Evolutionary conservation across 2,329 filamentous ascomycete species (phyloP), one percentile per base, ranked within the genome.

Genomic region (Coccinonectria pachysandricola): DNA sequence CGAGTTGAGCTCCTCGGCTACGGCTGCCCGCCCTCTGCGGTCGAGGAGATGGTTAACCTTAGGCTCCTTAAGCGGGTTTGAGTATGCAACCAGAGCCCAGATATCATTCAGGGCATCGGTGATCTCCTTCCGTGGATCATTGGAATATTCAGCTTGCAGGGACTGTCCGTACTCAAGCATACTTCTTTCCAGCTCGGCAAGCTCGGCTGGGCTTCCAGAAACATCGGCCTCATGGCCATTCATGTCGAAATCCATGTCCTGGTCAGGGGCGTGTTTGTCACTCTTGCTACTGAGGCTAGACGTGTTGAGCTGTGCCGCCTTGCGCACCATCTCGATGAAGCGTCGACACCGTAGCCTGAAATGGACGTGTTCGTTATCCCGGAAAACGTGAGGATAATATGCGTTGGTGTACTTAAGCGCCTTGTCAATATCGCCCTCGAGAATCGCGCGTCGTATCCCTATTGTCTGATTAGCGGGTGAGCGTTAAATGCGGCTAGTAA

Each of bases 1-100:
- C 34, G 84, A 83, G 54, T 96, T 96, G 30, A 98, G 64, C 53
- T 94, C 87, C 59, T 98, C 91, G 7, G 87, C 87, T 20, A 96
- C 84, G 11, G 74, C 66, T 11, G 77, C 72, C 21, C 91, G 66
- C 2, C 83, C 85, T 27, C 70, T 72, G 19, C 71, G 65, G 44
- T 93, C 83, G 31, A 98, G 62, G 33, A 95, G 60, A 47, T 84
- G 79, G 10, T 79, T 77, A 32, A 95, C 70, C 32, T 79, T 72
- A 24, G 70, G 66, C 36, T 82, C 84, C 40, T 77, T 74, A 10
- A 80, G 65, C 1, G 87, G 83, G 47, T 95, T 83, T 18, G 72
- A 59, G 47, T 96, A 98, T 2, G 87, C 87, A 37, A 96, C 71
- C 28, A 95, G 62, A 6, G 85, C 81, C 56, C 91, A 94, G 1